Evolutionary conservation across 208 protist genomes (phyloP).

Genomic region (Jaenimonas drosophilae): DNA sequence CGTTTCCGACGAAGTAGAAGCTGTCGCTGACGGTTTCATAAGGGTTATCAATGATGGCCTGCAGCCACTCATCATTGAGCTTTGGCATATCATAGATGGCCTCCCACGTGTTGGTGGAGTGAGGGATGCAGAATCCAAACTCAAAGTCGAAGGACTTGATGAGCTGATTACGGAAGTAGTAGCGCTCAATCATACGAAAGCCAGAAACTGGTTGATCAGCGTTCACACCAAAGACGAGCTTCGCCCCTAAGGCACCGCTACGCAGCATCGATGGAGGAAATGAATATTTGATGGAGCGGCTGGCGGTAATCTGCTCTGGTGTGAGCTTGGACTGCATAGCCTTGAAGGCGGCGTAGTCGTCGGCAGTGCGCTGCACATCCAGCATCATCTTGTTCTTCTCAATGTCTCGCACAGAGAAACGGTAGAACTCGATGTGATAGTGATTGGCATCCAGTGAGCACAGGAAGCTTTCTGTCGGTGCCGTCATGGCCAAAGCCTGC

Average conservation of each 20-base stretch:
- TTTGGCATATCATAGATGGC: conserved; percentile 92
- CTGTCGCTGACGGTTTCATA: conserved; percentile 91
- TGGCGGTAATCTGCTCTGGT: conserved; percentile 31
- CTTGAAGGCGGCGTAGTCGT: conserved; percentile 20
- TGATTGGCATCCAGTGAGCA: conserved; percentile 88
- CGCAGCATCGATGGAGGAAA: conserved; percentile 83
- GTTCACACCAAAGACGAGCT: conserved; percentile 89
- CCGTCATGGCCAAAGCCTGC: conserved; percentile 48
- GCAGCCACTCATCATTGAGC: conserved; percentile 72
- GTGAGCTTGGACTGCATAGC: conserved; percentile 15
- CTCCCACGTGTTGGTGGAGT: conserved; percentile 94
- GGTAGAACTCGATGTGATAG: conserved; percentile 92
- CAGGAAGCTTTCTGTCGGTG: conserved; percentile 79
- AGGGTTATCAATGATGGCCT: conserved; percentile 80
- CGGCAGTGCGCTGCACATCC: conserved; percentile 54
- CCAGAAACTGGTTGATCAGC: conserved; percentile 72
- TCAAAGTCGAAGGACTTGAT: conserved; percentile 94
- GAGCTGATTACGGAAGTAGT: conserved; percentile 92
- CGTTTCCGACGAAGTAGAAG: conserved; percentile 93
- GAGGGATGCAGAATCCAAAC: conserved; percentile 96
- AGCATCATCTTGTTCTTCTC: conserved; percentile 79
- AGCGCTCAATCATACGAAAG: conserved; percentile 96
- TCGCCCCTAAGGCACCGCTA: conserved; percentile 68
- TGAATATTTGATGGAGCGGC: conserved; percentile 83
- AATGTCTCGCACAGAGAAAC: conserved; percentile 91